Evolutionary conservation across 2,329 filamentous ascomycete genomes (phyloP).

Genomic region (Immersiporthe knoxdaviesiana): DNA sequence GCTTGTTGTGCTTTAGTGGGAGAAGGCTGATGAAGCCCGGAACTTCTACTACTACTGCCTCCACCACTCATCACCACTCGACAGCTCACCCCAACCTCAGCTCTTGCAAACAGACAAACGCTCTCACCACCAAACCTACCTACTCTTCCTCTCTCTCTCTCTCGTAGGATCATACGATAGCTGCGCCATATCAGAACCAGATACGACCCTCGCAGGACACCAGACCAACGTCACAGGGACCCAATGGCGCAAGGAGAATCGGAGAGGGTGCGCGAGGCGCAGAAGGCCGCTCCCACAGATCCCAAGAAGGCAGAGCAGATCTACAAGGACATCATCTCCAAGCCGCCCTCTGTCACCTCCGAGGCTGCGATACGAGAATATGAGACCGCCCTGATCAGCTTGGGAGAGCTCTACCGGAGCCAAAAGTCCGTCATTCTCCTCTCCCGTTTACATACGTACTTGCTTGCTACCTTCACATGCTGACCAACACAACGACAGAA

Average conservation of each 20-base stretch:
- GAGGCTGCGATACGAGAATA: slow-evolving; percentile 91
- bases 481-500: slow-evolving; percentile 51
- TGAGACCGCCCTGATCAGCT: slow-evolving; percentile 81
- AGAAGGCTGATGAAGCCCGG: slow-evolving; percentile 28
- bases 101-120: not conserved
- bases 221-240: slow-evolving; percentile 14
- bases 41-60: not conserved
- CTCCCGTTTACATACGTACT: no score
- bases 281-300: slow-evolving; percentile 79
- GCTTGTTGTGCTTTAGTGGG: not conserved
- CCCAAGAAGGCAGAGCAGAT: slow-evolving; percentile 82
- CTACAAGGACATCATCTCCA: slow-evolving; percentile 88
- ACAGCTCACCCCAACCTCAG: not conserved
- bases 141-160: no score
- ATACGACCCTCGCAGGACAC: not conserved
- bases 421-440: slow-evolving; percentile 67
- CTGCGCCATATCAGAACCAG: not conserved
- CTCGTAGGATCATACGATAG: not conserved
- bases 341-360: slow-evolving; percentile 78
- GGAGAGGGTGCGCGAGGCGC: slow-evolving; percentile 80
- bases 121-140: not conserved
- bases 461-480: slow-evolving; percentile 13
- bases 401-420: slow-evolving; percentile 93
- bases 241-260: slow-evolving; percentile 63
- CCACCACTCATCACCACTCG: not conserved